Conservation (phyloP, 352 stramenopile species). For the Globisporangium barbulae region DNA sequence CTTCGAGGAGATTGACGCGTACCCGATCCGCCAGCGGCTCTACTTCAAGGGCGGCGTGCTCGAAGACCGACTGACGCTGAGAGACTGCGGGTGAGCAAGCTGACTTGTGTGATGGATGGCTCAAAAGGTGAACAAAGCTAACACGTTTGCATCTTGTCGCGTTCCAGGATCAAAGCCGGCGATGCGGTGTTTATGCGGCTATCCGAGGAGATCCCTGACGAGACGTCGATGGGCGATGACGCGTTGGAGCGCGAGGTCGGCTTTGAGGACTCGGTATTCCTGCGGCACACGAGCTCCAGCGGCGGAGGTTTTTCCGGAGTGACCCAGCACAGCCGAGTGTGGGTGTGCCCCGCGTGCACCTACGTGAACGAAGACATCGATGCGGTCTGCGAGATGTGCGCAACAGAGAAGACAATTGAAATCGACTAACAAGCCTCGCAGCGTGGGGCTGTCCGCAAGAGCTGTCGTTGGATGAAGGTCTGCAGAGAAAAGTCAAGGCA, state of each 20-base stretch:
- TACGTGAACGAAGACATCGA: constrained; percentile 71
- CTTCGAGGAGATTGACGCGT: constrained; percentile 60
- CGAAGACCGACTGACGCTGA: constrained; percentile 51
- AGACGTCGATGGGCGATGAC: constrained; percentile 50
- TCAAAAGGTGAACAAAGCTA: not conserved
- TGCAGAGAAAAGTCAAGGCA: not conserved
- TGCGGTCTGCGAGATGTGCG: constrained; percentile 67
- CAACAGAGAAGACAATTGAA: constrained; percentile 34
- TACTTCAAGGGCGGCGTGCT: constrained; percentile 67
- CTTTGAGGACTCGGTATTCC: constrained; percentile 72
- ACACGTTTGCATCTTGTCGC: not conserved
- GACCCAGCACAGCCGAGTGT: constrained; percentile 36
- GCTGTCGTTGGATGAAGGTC: not conserved
- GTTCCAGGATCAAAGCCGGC: constrained; percentile 61
- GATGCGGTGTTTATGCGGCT: constrained; percentile 75
- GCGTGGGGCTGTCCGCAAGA: not conserved
- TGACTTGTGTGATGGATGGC: not conserved
- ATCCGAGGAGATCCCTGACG: constrained; percentile 54
- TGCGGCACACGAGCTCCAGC: constrained; percentile 24
- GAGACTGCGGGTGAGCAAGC: constrained; percentile 58
- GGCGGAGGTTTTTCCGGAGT: constrained; percentile 19
- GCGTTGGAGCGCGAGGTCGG: constrained; percentile 60
- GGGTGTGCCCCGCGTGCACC: constrained; percentile 71
- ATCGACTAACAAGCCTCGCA: constrained; percentile 23
- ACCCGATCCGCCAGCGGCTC: constrained; percentile 64